Evolutionary conservation across 192 early-diverging fungal genomes (phyloP).

Genomic region (Anaeromyces robustus): DNA sequence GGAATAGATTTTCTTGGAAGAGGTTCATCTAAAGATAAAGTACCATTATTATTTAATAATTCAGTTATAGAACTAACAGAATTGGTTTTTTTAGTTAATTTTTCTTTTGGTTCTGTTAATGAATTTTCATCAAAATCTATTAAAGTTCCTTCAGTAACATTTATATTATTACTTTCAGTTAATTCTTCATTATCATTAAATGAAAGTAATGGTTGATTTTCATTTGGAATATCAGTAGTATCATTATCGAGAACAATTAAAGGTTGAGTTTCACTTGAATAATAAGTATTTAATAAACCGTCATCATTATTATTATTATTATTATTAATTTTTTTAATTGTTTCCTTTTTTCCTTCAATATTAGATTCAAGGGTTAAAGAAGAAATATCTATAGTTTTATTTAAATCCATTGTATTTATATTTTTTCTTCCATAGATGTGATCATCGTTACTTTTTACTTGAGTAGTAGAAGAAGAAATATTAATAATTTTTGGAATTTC

Average conservation of each 20-base stretch:
- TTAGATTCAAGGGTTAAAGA: neutral
- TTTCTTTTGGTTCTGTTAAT: neutral
- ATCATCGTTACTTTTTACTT: neutral
- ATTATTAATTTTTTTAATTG: no score
- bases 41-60: neutral
- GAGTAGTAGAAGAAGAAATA: no score
- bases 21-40: neutral
- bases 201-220: no score
- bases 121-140: neutral
- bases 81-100: neutral
- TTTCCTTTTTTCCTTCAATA: neutral
- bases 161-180: no score
- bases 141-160: neutral
- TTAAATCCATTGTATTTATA: no score
- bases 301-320: neutral
- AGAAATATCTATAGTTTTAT: no score
- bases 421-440: no score
- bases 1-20: neutral
- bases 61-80: neutral
- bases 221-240: neutral
- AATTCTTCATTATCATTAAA: no score
- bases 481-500: neutral
- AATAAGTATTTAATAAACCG: neutral
- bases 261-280: neutral
- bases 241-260: neutral